phyloP scores from a whole-genome alignment of 2,329 filamentous ascomycete species.

The Colletotrichum higginsianum region DNA sequence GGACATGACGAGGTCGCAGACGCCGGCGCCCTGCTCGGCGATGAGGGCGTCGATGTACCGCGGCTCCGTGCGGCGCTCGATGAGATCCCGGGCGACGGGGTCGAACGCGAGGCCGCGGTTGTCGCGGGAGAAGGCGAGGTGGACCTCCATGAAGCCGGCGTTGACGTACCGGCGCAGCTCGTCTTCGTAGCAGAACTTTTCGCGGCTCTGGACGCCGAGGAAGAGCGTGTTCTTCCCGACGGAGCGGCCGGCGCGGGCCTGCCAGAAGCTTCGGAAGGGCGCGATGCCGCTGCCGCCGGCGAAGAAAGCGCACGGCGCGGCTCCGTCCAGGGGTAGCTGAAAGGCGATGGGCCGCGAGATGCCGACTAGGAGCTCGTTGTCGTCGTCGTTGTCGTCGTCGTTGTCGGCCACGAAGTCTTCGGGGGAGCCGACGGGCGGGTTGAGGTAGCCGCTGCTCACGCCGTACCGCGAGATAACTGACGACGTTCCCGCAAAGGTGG shows the following conservation, averaged over 20 bases:
- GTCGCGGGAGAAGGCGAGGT: conserved; percentile 68
- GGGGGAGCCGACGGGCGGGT: conserved; percentile 58
- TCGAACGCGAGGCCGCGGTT: conserved; percentile 63
- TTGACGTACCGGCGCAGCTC: conserved; percentile 63
- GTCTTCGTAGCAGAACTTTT: conserved; percentile 66
- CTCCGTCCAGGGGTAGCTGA: conserved; percentile 65
- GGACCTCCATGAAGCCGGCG: conserved; percentile 65
- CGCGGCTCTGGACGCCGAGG: conserved; percentile 66
- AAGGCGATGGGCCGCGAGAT: conserved; percentile 67
- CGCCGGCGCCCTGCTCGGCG: conserved; percentile 63
- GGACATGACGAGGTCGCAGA: conserved; percentile 70
- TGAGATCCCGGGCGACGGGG: conserved; percentile 55
- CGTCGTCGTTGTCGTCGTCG: conserved; percentile 50
- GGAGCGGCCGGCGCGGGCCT: conserved; percentile 58
- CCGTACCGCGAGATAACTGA: conserved; percentile 55
- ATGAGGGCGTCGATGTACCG: conserved; percentile 68
- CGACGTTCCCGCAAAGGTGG: conserved; percentile 55
- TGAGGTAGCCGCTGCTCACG: conserved; percentile 69
- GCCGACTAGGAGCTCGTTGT: conserved; percentile 66
- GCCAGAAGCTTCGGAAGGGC: conserved; percentile 69
- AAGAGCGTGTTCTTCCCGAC: conserved; percentile 65
- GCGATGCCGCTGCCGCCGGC: conserved; percentile 69
- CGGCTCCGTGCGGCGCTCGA: conserved; percentile 64
- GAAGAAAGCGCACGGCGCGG: conserved; percentile 67
- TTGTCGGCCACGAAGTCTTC: conserved; percentile 52